These are phyloP conservation scores for Brassica juncea DNA, from an alignment of 345 rosid species.

Conservation along the genomic window DNA sequence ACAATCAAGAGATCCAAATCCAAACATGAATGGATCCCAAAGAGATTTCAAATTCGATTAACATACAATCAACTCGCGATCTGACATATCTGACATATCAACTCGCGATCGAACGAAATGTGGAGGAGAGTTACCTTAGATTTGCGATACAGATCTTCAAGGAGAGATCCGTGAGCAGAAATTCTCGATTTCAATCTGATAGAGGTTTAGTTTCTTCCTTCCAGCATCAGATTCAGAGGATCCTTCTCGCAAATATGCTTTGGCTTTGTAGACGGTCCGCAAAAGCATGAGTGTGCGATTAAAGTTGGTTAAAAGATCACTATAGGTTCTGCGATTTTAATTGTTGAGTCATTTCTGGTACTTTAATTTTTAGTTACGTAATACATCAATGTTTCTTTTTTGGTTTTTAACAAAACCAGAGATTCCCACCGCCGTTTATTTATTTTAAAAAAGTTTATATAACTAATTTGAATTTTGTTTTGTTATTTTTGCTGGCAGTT, in stretches of 20 bases:
- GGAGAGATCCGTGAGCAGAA: not conserved
- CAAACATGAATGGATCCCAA: not conserved
- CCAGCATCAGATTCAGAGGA: not conserved
- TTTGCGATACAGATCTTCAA: not conserved
- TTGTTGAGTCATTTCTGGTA: not conserved
- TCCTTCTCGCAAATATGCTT: not conserved
- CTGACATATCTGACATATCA: not conserved
- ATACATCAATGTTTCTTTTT: not conserved
- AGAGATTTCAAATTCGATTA: not conserved
- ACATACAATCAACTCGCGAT: not conserved
- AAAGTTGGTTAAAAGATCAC: not conserved
- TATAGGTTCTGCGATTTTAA: not conserved
- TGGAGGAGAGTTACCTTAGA: not conserved
- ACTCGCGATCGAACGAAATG: not conserved
- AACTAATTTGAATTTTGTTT: too few relatives aligned
- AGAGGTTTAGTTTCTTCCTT: not conserved
- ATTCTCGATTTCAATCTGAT: not conserved
- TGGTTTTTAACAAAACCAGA: too few relatives aligned
- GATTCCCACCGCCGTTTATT: too few relatives aligned
- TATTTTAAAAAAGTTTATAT: too few relatives aligned
- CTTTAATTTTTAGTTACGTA: not conserved
- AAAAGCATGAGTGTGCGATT: not conserved
- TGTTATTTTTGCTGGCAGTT: too few relatives aligned
- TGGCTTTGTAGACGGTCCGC: not conserved
- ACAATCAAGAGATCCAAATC: not conserved